Evolutionary conservation across 2,329 filamentous ascomycete genomes (phyloP).

Genomic region (Kalmusia sp.): DNA sequence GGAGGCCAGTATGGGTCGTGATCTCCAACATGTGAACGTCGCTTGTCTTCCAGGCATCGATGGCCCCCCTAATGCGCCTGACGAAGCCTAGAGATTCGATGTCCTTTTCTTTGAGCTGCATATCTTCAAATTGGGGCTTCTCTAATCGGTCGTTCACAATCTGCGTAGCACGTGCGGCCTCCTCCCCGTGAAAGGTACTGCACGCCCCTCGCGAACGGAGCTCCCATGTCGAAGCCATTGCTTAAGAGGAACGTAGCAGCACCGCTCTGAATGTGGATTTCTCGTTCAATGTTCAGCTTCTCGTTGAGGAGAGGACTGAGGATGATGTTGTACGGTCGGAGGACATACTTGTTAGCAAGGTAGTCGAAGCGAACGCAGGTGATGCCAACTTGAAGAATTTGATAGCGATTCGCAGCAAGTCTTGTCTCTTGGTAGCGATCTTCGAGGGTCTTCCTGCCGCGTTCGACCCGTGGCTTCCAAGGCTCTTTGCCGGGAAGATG

Average conservation of each 20-base stretch:
- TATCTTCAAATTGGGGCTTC: slow-evolving; percentile 45
- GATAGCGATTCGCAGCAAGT: slow-evolving; percentile 66
- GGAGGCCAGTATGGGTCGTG: slow-evolving; percentile 36
- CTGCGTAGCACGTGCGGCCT: slow-evolving; percentile 55
- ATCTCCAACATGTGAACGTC: slow-evolving; percentile 30
- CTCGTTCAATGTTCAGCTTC: slow-evolving; percentile 65
- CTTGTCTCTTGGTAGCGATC: slow-evolving; percentile 68
- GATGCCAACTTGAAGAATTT: slow-evolving; percentile 71
- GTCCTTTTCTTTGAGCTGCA: slow-evolving; percentile 61
- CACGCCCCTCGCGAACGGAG: slow-evolving; percentile 64
- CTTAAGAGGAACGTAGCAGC: slow-evolving; percentile 67
- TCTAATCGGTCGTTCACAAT: slow-evolving; percentile 53
- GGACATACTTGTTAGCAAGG: slow-evolving; percentile 56
- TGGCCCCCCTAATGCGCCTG: slow-evolving; percentile 51
- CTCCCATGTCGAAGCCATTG: slow-evolving; percentile 65
- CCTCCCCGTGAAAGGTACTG: slow-evolving; percentile 69
- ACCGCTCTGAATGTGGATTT: slow-evolving; percentile 64
- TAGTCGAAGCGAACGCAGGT: slow-evolving; percentile 68
- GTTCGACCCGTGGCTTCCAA: slow-evolving; percentile 11
- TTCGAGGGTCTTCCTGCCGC: slow-evolving; percentile 60
- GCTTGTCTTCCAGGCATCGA: slow-evolving; percentile 54
- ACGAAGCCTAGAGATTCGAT: slow-evolving; percentile 61
- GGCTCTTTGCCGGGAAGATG: slow-evolving; percentile 47
- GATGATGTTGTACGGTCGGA: slow-evolving; percentile 71
- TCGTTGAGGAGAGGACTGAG: slow-evolving; percentile 64